These are phyloP conservation scores for Exophiala sideris DNA, from an alignment of 2,329 filamentous ascomycete genomes.

Conservation along the genomic window DNA sequence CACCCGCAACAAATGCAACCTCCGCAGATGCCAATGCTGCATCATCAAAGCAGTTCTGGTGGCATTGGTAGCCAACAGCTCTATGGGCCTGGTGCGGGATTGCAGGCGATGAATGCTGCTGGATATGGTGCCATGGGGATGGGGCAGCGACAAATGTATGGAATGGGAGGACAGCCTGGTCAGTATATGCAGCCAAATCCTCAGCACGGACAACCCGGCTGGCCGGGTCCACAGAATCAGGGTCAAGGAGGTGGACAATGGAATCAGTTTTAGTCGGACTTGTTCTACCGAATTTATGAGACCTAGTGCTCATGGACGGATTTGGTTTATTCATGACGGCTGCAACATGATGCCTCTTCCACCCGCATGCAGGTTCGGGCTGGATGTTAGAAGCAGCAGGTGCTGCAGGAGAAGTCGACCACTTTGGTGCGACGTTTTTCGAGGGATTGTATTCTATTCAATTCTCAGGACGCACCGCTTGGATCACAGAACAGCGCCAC, in stretches of 20 bases:
- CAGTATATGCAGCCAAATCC: conserved; percentile 27
- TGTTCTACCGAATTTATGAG: neutral
- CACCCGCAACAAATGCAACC: conserved; percentile 30
- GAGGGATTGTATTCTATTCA: conserved; percentile 1
- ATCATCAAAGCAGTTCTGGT: conserved; percentile 23
- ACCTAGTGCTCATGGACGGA: neutral
- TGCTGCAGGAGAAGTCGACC: neutral
- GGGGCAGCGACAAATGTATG: conserved; percentile 24
- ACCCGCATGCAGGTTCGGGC: no score
- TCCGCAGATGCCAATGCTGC: conserved; percentile 28
- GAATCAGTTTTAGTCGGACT: conserved; percentile 17
- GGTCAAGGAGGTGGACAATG: conserved; percentile 20
- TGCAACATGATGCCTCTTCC: no score
- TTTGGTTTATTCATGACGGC: neutral
- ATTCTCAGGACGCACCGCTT: conserved; percentile 7
- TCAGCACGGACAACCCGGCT: conserved; percentile 24
- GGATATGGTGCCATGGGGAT: conserved; percentile 24
- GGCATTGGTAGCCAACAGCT: conserved; percentile 25
- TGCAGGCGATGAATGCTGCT: conserved; percentile 28
- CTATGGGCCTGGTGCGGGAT: conserved; percentile 26
- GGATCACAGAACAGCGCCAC: conserved; percentile 25
- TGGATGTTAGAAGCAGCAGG: neutral
- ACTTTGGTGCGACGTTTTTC: neutral
- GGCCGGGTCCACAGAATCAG: conserved; percentile 22
- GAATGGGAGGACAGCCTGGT: conserved; percentile 17